These are phyloP conservation scores for Paramyrothecium sp. DNA, from an alignment of 2,329 filamentous ascomycete genomes.

Conservation along the genomic window DNA sequence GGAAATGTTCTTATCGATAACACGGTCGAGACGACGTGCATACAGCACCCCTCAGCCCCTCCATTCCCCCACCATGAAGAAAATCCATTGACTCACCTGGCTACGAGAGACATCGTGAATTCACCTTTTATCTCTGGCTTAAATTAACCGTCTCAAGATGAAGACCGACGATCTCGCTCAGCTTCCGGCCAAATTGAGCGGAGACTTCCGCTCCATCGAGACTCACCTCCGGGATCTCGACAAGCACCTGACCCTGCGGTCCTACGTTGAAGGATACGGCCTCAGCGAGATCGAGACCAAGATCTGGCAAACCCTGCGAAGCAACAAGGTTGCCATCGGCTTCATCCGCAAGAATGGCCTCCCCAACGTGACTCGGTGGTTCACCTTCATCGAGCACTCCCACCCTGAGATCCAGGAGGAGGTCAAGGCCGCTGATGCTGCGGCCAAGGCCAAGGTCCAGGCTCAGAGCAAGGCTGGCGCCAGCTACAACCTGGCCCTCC, in stretches of 20 bases:
- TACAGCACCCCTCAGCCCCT: constrained; percentile 15
- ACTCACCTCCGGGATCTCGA: constrained; percentile 74
- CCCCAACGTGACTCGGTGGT: constrained; percentile 82
- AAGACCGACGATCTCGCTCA: constrained; percentile 55
- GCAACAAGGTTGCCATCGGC: constrained; percentile 79
- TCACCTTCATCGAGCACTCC: constrained; percentile 76
- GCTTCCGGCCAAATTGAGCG: constrained; percentile 48
- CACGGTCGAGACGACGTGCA: background rate
- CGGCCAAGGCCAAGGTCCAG: constrained; percentile 67
- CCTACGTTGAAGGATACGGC: constrained; percentile 79
- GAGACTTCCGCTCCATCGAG: constrained; percentile 79
- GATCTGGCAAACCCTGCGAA: constrained; percentile 79
- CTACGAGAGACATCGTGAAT: background rate
- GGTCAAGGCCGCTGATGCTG: constrained; percentile 67
- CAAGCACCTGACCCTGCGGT: constrained; percentile 82
- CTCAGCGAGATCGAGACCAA: constrained; percentile 75
- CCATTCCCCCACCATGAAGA: constrained; percentile 18
- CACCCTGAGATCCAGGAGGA: constrained; percentile 74
- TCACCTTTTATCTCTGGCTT: background rate
- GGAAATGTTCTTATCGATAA: constrained; percentile 20
- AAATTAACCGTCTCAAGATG: constrained; percentile 37
- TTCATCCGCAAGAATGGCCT: constrained; percentile 78
- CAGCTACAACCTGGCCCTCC: constrained; percentile 85
- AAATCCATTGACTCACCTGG: constrained; percentile 21
- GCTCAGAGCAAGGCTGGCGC: constrained; percentile 73